Base-by-base conservation (phyloP, 129 eudicot species). In the Gnaphalium uliginosum region DNA sequence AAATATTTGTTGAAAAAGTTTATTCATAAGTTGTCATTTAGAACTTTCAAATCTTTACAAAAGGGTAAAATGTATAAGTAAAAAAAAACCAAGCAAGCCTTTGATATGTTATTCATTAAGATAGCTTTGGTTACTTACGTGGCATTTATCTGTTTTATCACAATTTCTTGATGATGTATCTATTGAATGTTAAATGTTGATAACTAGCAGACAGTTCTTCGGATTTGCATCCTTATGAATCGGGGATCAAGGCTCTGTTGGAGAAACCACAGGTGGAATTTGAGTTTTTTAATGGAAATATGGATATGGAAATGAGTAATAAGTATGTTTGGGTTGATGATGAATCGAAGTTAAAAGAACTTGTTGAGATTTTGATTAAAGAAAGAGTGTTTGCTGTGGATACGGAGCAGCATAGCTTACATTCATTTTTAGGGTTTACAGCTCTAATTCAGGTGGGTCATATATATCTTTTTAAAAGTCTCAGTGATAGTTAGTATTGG, bases 391-490 rank as follows among this genome's bases (percentile, higher is more conserved):
- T 93, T 83, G 95, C 79, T 15, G 98, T 93, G 62, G 98, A 93
- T 82, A 93, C 96, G 4, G 98, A 93, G 83, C 98, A 93, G 56
- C 98, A 93, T 77, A 83, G 96, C 72, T 84, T 93, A 54, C 83
- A 91, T 30, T 90, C 98, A 0, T 93, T 93, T 79, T 78, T 87
- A 78, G 98, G 98, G 68, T 93, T 93, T 81, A 93, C 96, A 2
- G 96, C 96, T 78, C 93, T 93, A 25, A 51, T 93, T 72, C 98
- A 93, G 95, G 98, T 90, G 48, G 11, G 66, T 5, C 14, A 27
- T 43, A 29, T 71, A 29, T 25, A 11, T 62, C 19, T 64, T 23
- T 5, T 14, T n/a, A 51, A 22, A 15, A 51, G 22, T 46, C 27
- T 57, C 68, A 19, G 15, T n/a, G 27, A 21, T 30, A 54, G 58